These are phyloP conservation scores for Leishmania martiniquensis DNA, from an alignment of 208 protist species.

Conservation along the genomic window DNA sequence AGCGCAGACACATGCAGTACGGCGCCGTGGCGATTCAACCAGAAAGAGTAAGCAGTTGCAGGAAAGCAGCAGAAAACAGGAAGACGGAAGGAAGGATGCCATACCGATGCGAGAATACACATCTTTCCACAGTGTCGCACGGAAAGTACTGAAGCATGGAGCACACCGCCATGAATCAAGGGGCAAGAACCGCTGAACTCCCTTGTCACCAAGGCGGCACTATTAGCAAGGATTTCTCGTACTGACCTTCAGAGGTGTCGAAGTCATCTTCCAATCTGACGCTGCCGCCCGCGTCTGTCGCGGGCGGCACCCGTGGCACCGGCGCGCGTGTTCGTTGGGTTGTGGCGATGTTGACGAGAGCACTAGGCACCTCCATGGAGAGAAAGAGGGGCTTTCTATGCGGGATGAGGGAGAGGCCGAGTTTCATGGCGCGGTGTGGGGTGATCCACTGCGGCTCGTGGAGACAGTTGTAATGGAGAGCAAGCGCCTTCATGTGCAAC, in stretches of 20 bases:
- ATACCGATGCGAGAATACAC: neutral
- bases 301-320: neutral
- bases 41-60: neutral
- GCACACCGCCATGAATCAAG: neutral
- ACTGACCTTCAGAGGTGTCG: neutral
- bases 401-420: neutral
- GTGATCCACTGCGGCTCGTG: constrained; percentile 62
- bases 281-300: neutral
- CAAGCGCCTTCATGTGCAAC: constrained; percentile 62
- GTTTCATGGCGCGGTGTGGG: constrained; percentile 3
- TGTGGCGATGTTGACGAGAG: neutral
- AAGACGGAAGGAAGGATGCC: neutral
- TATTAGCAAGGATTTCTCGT: neutral
- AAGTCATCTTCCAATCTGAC: neutral
- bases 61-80: neutral
- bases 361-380: neutral
- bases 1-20: too few relatives aligned
- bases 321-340: neutral
- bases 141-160: neutral
- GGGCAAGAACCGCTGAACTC: neutral
- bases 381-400: neutral
- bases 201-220: neutral
- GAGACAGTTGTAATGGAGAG: constrained; percentile 55
- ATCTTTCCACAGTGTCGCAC: neutral
- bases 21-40: neutral